Evolutionary conservation across 768 basidiomycete species (phyloP).

Genomic region (Pleurotus sapidus): DNA sequence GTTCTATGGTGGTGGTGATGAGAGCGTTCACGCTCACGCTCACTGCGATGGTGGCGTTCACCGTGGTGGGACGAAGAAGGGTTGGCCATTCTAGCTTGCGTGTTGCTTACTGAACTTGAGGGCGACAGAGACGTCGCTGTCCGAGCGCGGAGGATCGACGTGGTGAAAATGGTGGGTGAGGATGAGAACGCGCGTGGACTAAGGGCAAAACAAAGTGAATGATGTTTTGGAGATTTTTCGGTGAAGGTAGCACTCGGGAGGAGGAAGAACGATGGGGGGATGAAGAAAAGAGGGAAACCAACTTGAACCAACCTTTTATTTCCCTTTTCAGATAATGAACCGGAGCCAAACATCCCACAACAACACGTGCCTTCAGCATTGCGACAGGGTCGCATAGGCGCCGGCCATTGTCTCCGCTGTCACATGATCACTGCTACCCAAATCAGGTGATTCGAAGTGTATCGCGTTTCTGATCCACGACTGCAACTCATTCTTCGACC

Average conservation of each 20-base stretch:
- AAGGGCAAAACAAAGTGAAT: background rate
- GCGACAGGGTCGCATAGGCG: background rate
- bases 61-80: constrained; percentile 80
- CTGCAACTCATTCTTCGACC: background rate
- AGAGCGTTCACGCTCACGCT: constrained; percentile 48
- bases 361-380: constrained; percentile 5
- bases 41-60: constrained; percentile 51
- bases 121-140: constrained; percentile 79
- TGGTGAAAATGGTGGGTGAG: constrained; percentile 43
- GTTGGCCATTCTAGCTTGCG: constrained; percentile 82
- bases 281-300: constrained; percentile 10
- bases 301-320: constrained; percentile 8
- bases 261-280: constrained; percentile 15
- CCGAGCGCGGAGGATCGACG: constrained; percentile 61
- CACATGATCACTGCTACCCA: background rate
- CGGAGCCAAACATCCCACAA: background rate
- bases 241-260: constrained; percentile 15
- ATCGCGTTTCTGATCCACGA: constrained; percentile 1
- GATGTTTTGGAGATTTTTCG: constrained; percentile 3
- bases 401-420: constrained; percentile 4
- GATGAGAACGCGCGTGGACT: constrained; percentile 14
- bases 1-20: constrained; percentile 80
- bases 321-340: constrained; percentile 8
- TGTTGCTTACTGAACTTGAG: constrained; percentile 51
- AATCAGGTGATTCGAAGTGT: background rate